Conservation (phyloP, 2,329 filamentous ascomycete genomes). For the Aureobasidium lini region DNA sequence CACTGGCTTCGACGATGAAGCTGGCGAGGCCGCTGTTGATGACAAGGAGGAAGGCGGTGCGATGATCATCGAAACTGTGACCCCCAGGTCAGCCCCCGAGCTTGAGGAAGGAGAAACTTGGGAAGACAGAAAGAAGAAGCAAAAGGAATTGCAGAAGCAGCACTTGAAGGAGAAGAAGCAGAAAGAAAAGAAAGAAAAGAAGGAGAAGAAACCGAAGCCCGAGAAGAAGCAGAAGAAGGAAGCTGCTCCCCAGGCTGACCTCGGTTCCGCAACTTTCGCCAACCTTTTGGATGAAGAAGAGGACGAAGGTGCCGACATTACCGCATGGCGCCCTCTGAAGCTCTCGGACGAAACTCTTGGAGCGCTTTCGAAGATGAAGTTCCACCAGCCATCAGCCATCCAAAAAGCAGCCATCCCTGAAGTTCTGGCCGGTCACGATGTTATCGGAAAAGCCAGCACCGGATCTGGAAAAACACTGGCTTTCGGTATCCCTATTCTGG, state of each 20-base stretch:
- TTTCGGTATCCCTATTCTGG: constrained; percentile 87
- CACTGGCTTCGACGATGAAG: constrained; percentile 50
- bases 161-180: constrained; percentile 18
- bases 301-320: constrained; percentile 61
- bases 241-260: constrained; percentile 19
- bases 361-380: constrained; percentile 71
- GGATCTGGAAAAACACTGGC: constrained; percentile 95
- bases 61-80: background rate
- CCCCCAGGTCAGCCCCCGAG: constrained; percentile 12
- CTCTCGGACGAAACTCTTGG: constrained; percentile 66
- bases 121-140: constrained; percentile 18
- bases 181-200: constrained; percentile 21
- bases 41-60: background rate
- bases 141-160: constrained; percentile 23
- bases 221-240: constrained; percentile 16
- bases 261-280: constrained; percentile 42
- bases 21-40: background rate
- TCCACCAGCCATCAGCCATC: constrained; percentile 72
- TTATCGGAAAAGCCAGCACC: constrained; percentile 92
- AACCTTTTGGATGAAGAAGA: constrained; percentile 33
- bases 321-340: constrained; percentile 68
- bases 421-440: constrained; percentile 75
- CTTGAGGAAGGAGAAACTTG: constrained; percentile 23
- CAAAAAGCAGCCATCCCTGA: constrained; percentile 74
- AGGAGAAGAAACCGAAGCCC: constrained; percentile 17